Base-by-base conservation (phyloP, 768 basidiomycete genomes). In the Mycena crocata region DNA sequence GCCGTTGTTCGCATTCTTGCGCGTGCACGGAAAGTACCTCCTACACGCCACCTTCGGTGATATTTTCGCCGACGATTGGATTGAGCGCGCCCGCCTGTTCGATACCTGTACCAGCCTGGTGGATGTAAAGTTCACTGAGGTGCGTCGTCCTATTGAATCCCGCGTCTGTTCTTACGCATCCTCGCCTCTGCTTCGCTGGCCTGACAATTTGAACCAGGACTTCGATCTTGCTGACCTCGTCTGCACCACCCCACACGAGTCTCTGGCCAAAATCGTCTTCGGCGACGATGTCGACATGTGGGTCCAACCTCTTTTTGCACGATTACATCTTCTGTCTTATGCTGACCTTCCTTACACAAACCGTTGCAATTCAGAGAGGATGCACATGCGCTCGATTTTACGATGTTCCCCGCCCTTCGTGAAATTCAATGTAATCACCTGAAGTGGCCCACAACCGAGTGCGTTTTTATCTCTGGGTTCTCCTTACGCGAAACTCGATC, bases 391-490 rank as follows among this genome's bases (percentile, higher is more conserved):
- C 0, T 51, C 31, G n/a, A 51, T 12, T 12, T 26, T 52, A 26
- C 7, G 6, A 46, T 35, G 52, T 48, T 62, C 23, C 61, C 61
- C 1, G 51, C 52, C 34, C 61, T 62, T n/a, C 61, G 37, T 6
- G 39, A 62, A 52, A 55, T 62, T 17, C 52, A 55, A 28, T 62
- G 14, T 32, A 13, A 2, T 19, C 13, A 31, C 28, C 19, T 5
- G 14, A 31, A 39, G n/a, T 62, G 62, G 62, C 62, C 62, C 2
- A 48, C 62, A 2, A 62, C 51, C 24, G 62, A 62, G 62, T 62
- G 34, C 24, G 62, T n/a, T n/a, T n/a, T n/a, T n/a, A n/a, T n/a
- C n/a, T n/a, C 44, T n/a, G n/a, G n/a, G 17, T 28, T 5, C 13
- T 19, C 42, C 15, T 14, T 45, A n/a, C 7, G n/a, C n/a, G n/a